A percentile compares a stretch with the other conserved stretches of the same genome.
These are phyloP conservation scores for Yamadazyma phyllophila DNA, from an alignment of 805 yeast species.

Conservation along the genomic window DNA sequence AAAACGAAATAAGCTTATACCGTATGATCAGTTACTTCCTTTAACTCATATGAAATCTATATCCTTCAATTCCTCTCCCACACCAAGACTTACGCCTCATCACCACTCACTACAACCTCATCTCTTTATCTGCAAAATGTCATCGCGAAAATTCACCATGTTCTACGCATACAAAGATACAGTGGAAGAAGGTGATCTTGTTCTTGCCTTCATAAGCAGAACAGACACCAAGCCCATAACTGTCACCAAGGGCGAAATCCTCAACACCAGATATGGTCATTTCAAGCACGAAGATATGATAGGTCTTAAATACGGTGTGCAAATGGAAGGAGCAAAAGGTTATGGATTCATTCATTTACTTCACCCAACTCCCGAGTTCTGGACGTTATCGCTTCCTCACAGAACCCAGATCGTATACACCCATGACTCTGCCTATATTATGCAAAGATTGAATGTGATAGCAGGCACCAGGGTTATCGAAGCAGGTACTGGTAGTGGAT, in stretches of 20 bases:
- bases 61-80: no score
- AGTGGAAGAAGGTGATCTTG: slow-evolving; percentile 86
- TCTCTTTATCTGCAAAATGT: not conserved
- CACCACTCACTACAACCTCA: no score
- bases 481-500: slow-evolving; percentile 98
- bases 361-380: slow-evolving; percentile 91
- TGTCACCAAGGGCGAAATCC: slow-evolving; percentile 54
- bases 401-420: slow-evolving; percentile 97
- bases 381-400: slow-evolving; percentile 96
- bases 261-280: slow-evolving; percentile 87
- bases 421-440: slow-evolving; percentile 88
- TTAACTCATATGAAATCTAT: no score
- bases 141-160: slow-evolving; percentile 23
- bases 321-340: slow-evolving; percentile 71
- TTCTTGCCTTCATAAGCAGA: slow-evolving; percentile 81
- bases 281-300: slow-evolving; percentile 85
- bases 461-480: slow-evolving; percentile 83
- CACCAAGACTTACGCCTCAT: no score
- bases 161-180: slow-evolving; percentile 59
- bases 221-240: slow-evolving; percentile 73
- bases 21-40: no score
- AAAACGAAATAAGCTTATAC: no score
- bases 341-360: slow-evolving; percentile 83
- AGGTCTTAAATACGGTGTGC: slow-evolving; percentile 80
- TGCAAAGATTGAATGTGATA: slow-evolving; percentile 72